phyloP scores from a whole-genome alignment of 257 asterid species.

The Nyctanthes arbortristis region DNA sequence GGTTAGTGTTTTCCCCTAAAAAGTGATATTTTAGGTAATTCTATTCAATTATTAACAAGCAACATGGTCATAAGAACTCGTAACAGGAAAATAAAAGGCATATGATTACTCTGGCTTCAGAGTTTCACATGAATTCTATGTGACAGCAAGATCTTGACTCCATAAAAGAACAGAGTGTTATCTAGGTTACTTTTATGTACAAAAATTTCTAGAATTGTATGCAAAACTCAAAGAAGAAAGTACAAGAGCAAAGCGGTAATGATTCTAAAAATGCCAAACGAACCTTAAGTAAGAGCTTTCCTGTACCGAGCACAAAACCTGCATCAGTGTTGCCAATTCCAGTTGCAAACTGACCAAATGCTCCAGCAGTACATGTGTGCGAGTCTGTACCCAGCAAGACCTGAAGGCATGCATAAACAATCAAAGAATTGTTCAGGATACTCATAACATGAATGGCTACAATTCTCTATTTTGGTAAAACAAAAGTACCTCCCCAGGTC shows the following conservation, averaged over 20 bases:
- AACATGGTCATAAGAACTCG: too few relatives aligned
- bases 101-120: too few relatives aligned
- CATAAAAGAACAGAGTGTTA: background rate
- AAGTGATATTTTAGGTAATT: too few relatives aligned
- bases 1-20: too few relatives aligned
- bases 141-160: too few relatives aligned
- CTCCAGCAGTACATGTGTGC: slow-evolving; percentile 97
- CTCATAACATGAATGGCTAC: background rate
- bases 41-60: too few relatives aligned
- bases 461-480: background rate
- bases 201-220: background rate
- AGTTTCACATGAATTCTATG: too few relatives aligned
- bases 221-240: background rate
- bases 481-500: slow-evolving; percentile 86
- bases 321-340: slow-evolving; percentile 99
- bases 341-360: slow-evolving; percentile 95
- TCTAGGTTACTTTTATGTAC: background rate
- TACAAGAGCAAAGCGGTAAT: background rate
- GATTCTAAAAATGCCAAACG: slow-evolving; percentile 7
- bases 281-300: slow-evolving; percentile 98
- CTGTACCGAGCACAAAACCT: slow-evolving; percentile 88
- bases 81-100: too few relatives aligned
- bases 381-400: slow-evolving; percentile 92
- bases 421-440: slow-evolving; percentile 1
- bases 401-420: slow-evolving; percentile 37